Conservation (phyloP, 495 filamentous ascomycete genomes). For the Xylaria scruposa region DNA sequence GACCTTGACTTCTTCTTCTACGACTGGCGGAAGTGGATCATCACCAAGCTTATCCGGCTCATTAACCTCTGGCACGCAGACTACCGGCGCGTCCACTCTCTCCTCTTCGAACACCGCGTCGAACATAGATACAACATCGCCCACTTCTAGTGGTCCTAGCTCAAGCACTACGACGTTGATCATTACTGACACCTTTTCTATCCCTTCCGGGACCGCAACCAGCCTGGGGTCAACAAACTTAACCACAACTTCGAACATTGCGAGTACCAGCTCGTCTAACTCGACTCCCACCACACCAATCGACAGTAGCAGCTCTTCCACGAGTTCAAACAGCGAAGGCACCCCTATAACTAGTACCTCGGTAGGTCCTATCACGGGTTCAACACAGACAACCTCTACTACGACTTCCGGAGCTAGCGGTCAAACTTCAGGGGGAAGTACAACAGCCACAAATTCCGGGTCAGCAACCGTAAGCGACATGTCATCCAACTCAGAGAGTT, state of each 20-base stretch:
- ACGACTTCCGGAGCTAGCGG: not conserved
- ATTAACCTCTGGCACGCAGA: not conserved
- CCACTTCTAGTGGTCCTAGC: not conserved
- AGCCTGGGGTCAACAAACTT: not conserved
- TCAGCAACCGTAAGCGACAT: not conserved
- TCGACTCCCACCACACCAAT: not conserved
- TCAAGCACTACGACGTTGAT: not conserved
- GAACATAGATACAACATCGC: slow-evolving; percentile 7
- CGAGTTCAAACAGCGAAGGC: not conserved
- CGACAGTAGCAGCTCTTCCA: not conserved
- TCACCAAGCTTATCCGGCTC: not conserved
- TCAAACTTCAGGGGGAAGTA: not conserved
- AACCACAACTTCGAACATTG: not conserved
- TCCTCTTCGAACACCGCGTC: not conserved
- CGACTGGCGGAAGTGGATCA: not conserved
- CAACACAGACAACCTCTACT: not conserved
- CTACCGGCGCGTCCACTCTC: not conserved
- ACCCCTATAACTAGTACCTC: not conserved
- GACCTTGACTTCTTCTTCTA: not conserved
- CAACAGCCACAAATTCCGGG: not conserved
- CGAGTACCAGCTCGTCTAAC: not conserved
- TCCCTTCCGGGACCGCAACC: not conserved
- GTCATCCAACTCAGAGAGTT: not conserved
- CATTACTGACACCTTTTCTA: not conserved
- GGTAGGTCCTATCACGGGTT: not conserved